phyloP scores from a whole-genome alignment of 768 basidiomycete species.

The Strobilomyces confusus region DNA sequence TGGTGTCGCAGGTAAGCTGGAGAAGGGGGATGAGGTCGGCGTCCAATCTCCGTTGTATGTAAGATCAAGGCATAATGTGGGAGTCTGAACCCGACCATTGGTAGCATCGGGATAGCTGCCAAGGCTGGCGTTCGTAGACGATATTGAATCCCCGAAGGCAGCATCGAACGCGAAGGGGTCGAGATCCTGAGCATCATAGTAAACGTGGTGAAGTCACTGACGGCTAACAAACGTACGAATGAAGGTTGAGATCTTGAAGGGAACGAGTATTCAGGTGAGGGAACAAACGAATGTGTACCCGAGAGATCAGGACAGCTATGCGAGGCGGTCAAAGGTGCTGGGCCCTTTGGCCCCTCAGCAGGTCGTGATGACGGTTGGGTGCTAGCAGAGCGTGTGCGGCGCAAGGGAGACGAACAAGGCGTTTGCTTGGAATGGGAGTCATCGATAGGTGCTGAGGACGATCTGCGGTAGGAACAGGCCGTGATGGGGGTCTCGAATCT shows the following conservation, averaged over 20 bases:
- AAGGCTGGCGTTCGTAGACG: constrained; percentile 13
- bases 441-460: constrained; percentile 56
- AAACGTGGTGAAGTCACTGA: background rate
- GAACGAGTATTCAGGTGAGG: constrained; percentile 27
- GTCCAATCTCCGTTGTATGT: constrained; percentile 40
- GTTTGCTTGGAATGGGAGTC: constrained; percentile 34
- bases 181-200: constrained; percentile 20
- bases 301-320: constrained; percentile 31
- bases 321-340: constrained; percentile 10
- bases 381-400: constrained; percentile 23
- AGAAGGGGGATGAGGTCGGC: constrained; percentile 39
- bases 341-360: background rate
- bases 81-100: constrained; percentile 23
- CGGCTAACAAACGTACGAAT: constrained; percentile 41
- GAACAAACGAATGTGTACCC: constrained; percentile 32
- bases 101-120: constrained; percentile 21
- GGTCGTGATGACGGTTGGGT: constrained; percentile 18
- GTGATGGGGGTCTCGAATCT: constrained; percentile 73
- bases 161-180: constrained; percentile 29
- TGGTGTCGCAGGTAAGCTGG: constrained; percentile 43
- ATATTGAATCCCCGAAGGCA: constrained; percentile 29
- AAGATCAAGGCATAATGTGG: constrained; percentile 40
- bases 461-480: constrained; percentile 63
- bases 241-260: constrained; percentile 41
- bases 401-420: constrained; percentile 20